Base-by-base conservation (phyloP, 148 eudicot species). In the Pouteria glomerata region DNA sequence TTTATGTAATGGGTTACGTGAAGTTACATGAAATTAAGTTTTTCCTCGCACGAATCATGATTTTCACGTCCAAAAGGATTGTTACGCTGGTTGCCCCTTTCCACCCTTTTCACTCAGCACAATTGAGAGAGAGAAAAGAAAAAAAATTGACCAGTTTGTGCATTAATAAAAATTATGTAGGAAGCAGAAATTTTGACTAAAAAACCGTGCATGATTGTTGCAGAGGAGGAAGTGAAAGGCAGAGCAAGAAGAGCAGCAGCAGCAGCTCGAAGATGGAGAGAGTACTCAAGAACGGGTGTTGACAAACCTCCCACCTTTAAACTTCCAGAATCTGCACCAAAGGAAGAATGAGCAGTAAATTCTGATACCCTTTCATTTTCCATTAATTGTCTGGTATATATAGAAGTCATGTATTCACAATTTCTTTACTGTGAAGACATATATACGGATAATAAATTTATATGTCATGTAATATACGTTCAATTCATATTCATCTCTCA, bases 191-290 rank as follows among this genome's bases (percentile, higher is more conserved):
- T 35, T 26, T 56, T 8, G 18, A 47, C 70, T 67, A n/a, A 48
- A 31, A 21, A 19, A 10, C 21, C n/a, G n/a, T 23, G 18, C 21
- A 61, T 24, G 48, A 30, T 63, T 21, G 58, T 80, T 48, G 62
- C 97, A 91, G 98, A 94, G 76, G 96, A 94, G 73, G 89, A 89
- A 71, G 89, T 79, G 47, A 85, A 86, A 72, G 97, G 89, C 80
- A 83, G 98, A 82, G 82, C 87, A 6, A 80, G 66, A 42, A 70
- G 97, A 78, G 97, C 98, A 30, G 98, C 98, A 26, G 96, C 97
- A 64, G 98, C 97, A 24, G 91, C 98, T 77, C 87, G 98, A 52
- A 85, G 91, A 77, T 94, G 98, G 98, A 81, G 98, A 45, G 98
- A 94, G 73, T 94, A 91, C 73, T 94, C 98, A 0, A 78, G 98